A percentile compares a stretch with the other conserved stretches of the same genome.
These are phyloP conservation scores for Capronia epimyces DNA, from an alignment of 2,329 filamentous ascomycete genomes.

Conservation along the genomic window DNA sequence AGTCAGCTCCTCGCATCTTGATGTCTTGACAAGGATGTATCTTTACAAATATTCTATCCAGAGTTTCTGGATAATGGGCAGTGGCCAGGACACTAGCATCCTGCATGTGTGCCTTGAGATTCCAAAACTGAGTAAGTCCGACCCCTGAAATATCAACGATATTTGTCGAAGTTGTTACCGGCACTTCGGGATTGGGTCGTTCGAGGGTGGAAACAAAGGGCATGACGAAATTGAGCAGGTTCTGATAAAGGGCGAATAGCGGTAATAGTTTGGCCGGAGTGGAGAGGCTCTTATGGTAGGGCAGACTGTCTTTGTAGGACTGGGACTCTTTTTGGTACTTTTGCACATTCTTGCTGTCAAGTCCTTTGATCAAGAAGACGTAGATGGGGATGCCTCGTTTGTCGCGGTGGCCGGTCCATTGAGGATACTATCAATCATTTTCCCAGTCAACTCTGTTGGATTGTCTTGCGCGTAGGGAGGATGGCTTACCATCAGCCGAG, in stretches of 20 bases:
- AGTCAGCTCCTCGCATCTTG: not conserved
- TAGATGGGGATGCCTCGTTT: conserved; percentile 87
- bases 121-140: conserved; percentile 91
- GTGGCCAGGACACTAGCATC: conserved; percentile 82
- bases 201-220: conserved; percentile 76
- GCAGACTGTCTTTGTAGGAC: conserved; percentile 32
- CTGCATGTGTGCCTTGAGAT: conserved; percentile 89
- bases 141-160: conserved; percentile 90
- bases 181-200: conserved; percentile 68
- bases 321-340: conserved; percentile 64
- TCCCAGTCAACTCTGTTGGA: not conserved
- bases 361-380: conserved; percentile 76
- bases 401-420: conserved; percentile 90
- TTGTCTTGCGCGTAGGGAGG: not conserved
- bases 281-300: conserved; percentile 52
- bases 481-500: conserved; percentile 59
- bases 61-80: conserved; percentile 88
- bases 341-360: conserved; percentile 75
- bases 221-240: conserved; percentile 78
- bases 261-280: conserved; percentile 69
- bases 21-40: conserved; percentile 4
- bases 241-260: conserved; percentile 90
- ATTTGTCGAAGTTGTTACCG: conserved; percentile 87
- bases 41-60: conserved; percentile 69
- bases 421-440: conserved; percentile 46